Evolutionary conservation across 2,329 filamentous ascomycete genomes (phyloP).

Genomic region (Geosmithia flava): DNA sequence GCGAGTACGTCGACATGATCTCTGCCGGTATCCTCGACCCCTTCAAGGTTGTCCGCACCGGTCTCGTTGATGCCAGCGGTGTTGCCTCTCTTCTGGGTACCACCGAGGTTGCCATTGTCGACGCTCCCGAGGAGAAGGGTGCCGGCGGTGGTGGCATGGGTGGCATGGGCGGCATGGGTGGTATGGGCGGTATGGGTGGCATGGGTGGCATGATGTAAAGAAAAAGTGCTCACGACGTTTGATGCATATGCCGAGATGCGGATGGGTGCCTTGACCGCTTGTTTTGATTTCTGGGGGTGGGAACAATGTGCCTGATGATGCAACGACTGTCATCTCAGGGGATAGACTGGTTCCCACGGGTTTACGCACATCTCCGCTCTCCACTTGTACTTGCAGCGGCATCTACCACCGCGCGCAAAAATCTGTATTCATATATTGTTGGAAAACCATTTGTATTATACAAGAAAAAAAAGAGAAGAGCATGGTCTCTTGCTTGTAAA

Average conservation of each 20-base stretch:
- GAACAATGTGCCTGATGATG: conserved; percentile 20
- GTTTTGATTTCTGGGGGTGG: neutral
- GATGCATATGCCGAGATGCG: conserved; percentile 1
- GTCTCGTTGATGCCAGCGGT: conserved; percentile 85
- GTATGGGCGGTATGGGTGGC: conserved; percentile 47
- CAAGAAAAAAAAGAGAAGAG: neutral
- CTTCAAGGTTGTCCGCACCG: conserved; percentile 98
- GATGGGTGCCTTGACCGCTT: neutral
- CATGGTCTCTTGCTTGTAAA: neutral
- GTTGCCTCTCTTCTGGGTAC: conserved; percentile 95
- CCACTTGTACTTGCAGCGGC: neutral
- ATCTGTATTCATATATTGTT: conserved; percentile 3
- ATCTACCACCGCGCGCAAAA: neutral
- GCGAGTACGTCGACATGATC: conserved; percentile 99
- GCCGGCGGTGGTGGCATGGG: conserved; percentile 46
- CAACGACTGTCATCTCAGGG: conserved; percentile 33
- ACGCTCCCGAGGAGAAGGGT: conserved; percentile 88
- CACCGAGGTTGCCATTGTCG: conserved; percentile 95
- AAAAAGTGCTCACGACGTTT: conserved; percentile 4
- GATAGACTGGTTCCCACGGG: neutral
- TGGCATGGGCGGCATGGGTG: conserved; percentile 57
- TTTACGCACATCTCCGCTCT: conserved; percentile 3
- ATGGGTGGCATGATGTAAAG: conserved; percentile 39
- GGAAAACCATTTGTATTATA: conserved; percentile 2
- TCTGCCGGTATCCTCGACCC: conserved; percentile 92